Percentiles rank a stretch among this genome's conserved stretches.
Conservation (phyloP, 1,284 basidiomycete species). For the Ustilago shanxiensis region DNA sequence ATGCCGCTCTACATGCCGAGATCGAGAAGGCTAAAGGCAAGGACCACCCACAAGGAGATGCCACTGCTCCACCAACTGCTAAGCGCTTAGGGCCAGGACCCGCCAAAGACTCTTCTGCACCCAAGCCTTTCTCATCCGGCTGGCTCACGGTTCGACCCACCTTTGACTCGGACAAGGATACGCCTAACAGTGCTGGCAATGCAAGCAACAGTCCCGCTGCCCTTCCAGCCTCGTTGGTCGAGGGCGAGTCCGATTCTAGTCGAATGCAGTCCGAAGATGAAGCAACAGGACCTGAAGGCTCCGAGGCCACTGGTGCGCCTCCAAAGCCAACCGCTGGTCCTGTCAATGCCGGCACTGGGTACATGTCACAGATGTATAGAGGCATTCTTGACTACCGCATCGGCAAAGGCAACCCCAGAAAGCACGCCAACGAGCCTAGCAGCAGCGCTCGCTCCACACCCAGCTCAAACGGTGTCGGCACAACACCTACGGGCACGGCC, state of each 20-base stretch:
- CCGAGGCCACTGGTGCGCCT: constrained; percentile 12
- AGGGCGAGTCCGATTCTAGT: constrained; percentile 31
- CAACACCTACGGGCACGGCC: constrained; percentile 32
- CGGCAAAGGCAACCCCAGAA: constrained; percentile 21
- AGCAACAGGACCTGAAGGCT: constrained; percentile 2
- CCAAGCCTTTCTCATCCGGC: constrained; percentile 55
- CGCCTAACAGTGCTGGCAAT: constrained; percentile 1
- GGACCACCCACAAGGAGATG: constrained; percentile 40
- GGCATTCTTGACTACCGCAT: constrained; percentile 63
- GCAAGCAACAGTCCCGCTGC: constrained; percentile 10
- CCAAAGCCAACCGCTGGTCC: constrained; percentile 1
- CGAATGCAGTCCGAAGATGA: constrained; percentile 29
- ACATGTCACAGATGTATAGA: constrained; percentile 64
- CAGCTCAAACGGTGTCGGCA: constrained; percentile 7
- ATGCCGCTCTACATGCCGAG: constrained; percentile 54
- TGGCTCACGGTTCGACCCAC: constrained; percentile 57
- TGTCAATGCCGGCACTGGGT: constrained; percentile 31
- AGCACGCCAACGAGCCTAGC: constrained; percentile 16
- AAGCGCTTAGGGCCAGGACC: constrained; percentile 53
- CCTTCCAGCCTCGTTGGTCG: constrained; percentile 29
- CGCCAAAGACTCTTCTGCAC: constrained; percentile 11
- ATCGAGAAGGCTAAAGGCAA: constrained; percentile 45
- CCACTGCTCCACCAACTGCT: constrained; percentile 55
- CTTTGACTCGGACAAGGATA: constrained; percentile 49
- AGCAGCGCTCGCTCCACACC: constrained; percentile 14